Conservation (phyloP, 2,329 filamentous ascomycete species). For the Stemphylium lycopersici region DNA sequence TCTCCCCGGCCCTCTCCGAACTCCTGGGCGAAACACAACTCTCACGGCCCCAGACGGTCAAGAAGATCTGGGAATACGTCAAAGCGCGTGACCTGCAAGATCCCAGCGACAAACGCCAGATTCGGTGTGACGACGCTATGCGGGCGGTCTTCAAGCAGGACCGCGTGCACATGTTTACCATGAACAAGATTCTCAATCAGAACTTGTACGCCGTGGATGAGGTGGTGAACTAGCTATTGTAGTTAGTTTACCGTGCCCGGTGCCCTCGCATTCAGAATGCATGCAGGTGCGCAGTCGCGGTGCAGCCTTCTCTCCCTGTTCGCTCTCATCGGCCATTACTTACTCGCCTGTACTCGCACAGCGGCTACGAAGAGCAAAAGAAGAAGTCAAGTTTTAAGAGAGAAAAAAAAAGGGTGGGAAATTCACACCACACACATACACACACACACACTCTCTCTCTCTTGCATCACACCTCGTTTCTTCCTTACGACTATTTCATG, state of each 20-base stretch:
- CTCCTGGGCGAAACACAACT: constrained; percentile 78
- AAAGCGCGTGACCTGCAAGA: constrained; percentile 88
- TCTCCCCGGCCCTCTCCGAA: constrained; percentile 72
- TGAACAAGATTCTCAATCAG: constrained; percentile 94
- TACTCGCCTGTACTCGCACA: too few relatives aligned
- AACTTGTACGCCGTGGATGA: constrained; percentile 89
- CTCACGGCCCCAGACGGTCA: constrained; percentile 92
- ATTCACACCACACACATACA: too few relatives aligned
- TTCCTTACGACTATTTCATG: too few relatives aligned
- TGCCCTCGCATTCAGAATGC: too few relatives aligned
- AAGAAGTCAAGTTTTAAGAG: too few relatives aligned
- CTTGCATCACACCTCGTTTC: too few relatives aligned
- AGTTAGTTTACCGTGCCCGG: neutral
- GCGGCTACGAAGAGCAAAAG: too few relatives aligned
- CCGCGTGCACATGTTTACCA: constrained; percentile 97
- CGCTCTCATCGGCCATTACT: too few relatives aligned
- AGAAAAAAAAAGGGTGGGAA: too few relatives aligned
- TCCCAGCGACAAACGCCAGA: constrained; percentile 88
- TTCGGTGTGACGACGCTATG: constrained; percentile 90
- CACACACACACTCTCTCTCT: too few relatives aligned
- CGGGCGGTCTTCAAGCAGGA: constrained; percentile 89
- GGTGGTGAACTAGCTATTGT: constrained; percentile 12
- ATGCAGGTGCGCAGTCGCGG: too few relatives aligned
- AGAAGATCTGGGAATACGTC: constrained; percentile 95
- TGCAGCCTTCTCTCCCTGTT: too few relatives aligned